Base-by-base conservation (phyloP, 805 yeast genomes). In the Phaffomyces antillensis region DNA sequence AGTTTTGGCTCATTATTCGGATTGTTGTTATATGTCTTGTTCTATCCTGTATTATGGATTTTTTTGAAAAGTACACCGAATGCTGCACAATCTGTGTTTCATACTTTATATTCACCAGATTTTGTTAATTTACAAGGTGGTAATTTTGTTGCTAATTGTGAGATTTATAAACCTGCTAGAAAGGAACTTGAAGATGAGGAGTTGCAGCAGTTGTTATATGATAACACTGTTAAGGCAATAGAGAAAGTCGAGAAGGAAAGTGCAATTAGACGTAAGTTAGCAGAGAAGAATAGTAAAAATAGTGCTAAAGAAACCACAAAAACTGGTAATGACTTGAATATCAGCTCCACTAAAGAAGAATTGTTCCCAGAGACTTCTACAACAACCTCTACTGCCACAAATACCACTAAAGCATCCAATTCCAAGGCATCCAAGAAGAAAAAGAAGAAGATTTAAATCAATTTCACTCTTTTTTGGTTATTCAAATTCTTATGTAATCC, bases 21-120 rank as follows among this genome's bases (percentile, higher is more conserved):
- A 3, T 63, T 85, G 32, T 49, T 89, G 5, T 10, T 87, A 0
- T 81, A 91, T 58, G 48, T 89, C 28, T 8, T 89, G 3, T 45
- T 83, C 37, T 86, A 83, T 68, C 99, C 99, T 10, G 41, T 93
- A 0, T 78, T 88, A 75, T 91, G 88, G 82, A 56, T 93, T 16
- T 71, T 90, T 41, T 71, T 90, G 44, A 91, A 89, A 64, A 78
- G 85, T 26, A 75, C 89, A 12, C 62, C 63, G 33, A 81, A 83
- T 51, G 99, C 97, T 6, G 83, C 87, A 28, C 96, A 93, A 64
- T 77, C 86, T 25, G 57, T 84, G 28, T 55, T 88, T 37, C 83
- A 74, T 66, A 86, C 87, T 0, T 58, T 86, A 39, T 75, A 72
- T 71, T 76, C 84, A 8, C 96, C 96, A 0, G 79, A 84, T 15